phyloP scores from a whole-genome alignment of 2,329 filamentous ascomycete genomes.

The Ambrosiella beaveri region DNA sequence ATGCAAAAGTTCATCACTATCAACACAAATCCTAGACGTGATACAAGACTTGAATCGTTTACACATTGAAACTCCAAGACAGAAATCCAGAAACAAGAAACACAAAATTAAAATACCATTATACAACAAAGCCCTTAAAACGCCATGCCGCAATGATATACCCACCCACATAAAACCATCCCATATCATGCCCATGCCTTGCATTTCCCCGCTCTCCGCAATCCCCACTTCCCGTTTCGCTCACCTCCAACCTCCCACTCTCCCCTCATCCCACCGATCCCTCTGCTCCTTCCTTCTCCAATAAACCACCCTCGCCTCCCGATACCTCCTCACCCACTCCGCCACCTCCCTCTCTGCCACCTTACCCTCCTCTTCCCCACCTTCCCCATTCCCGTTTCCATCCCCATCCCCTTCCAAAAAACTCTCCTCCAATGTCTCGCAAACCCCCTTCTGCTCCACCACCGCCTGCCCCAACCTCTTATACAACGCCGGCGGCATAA shows the following conservation, averaged over 20 bases:
- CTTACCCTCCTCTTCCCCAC: constrained; percentile 17
- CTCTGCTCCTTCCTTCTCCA: constrained; percentile 75
- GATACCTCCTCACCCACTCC: constrained; percentile 70
- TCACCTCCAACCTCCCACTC: constrained; percentile 87
- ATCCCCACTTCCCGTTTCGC: not conserved
- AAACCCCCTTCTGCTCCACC: constrained; percentile 66
- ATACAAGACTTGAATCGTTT: too few species aligned
- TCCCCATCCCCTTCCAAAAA: constrained; percentile 51
- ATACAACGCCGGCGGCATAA: constrained; percentile 75
- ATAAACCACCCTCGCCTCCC: constrained; percentile 61
- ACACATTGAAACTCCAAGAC: too few species aligned
- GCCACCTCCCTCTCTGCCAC: constrained; percentile 66
- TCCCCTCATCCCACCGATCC: constrained; percentile 86
- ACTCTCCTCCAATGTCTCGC: constrained; percentile 75
- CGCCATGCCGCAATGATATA: not conserved
- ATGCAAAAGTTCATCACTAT: too few species aligned
- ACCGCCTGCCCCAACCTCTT: constrained; percentile 60
- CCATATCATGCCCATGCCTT: not conserved
- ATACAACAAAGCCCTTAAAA: not conserved
- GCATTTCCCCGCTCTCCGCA: not conserved
- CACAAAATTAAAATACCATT: not conserved
- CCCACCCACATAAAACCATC: not conserved
- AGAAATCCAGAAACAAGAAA: not conserved
- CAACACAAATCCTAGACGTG: too few species aligned
- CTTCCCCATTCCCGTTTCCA: too few species aligned